A percentile compares a stretch with the other conserved stretches of the same genome.
Evolutionary conservation across 2,329 filamentous ascomycete species (phyloP).

Genomic region (Phialocephala sp.): DNA sequence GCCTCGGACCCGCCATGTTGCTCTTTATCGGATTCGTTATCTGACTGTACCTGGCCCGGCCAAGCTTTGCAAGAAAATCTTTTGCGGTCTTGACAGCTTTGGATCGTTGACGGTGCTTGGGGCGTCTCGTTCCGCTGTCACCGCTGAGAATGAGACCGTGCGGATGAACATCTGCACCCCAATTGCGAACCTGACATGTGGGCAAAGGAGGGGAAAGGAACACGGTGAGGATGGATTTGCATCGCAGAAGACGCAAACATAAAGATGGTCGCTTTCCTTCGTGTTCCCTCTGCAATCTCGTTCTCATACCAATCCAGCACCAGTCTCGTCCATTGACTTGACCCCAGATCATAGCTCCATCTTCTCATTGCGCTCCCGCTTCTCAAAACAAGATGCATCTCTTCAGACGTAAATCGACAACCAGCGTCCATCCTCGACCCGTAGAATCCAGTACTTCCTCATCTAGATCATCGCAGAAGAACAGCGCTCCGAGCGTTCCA

Average conservation of each 20-base stretch:
- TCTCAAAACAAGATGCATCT: neutral
- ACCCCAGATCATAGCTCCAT: neutral
- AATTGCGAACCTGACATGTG: neutral
- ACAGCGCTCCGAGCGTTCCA: neutral
- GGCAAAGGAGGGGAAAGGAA: neutral
- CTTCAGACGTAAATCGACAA: neutral
- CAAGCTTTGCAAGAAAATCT: neutral
- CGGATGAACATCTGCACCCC: neutral
- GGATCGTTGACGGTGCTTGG: neutral
- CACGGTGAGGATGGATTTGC: neutral
- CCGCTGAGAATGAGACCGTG: neutral
- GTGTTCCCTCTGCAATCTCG: neutral
- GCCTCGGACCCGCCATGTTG: neutral
- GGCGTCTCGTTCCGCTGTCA: slow-evolving; percentile 1
- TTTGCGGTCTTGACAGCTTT: neutral
- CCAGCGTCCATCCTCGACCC: neutral
- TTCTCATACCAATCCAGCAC: neutral
- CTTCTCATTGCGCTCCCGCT: neutral
- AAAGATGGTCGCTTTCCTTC: neutral
- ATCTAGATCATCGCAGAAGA: neutral
- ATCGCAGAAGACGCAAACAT: neutral
- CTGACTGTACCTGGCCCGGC: neutral
- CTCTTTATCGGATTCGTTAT: neutral
- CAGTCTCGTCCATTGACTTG: neutral
- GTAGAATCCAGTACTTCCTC: neutral